phyloP scores from a whole-genome alignment of 2,329 filamentous ascomycete species.

The Pestalotiopsis sp. region DNA sequence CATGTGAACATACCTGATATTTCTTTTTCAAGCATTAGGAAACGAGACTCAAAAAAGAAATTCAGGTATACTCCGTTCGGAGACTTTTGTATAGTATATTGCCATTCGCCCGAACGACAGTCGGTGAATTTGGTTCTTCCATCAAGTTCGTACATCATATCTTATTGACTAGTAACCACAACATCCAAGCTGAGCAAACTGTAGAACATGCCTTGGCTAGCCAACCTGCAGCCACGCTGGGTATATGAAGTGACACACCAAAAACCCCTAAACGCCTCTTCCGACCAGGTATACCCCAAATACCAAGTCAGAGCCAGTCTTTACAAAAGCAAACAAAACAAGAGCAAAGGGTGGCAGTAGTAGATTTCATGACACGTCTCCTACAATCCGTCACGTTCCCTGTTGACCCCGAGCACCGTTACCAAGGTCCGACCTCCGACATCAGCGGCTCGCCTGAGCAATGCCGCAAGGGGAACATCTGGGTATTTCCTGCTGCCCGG shows the following conservation, averaged over 20 bases:
- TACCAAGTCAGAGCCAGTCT: not conserved
- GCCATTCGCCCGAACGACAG: no score
- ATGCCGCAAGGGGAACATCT: conserved; percentile 58
- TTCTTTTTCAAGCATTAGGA: no score
- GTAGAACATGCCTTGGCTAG: not conserved
- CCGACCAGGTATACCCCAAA: not conserved
- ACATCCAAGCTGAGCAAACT: not conserved
- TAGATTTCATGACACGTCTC: not conserved
- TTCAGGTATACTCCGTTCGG: no score
- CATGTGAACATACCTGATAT: no score
- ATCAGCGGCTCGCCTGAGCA: conserved; percentile 24
- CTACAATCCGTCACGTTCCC: conserved; percentile 8
- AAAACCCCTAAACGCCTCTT: not conserved
- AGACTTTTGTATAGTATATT: no score
- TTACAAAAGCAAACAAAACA: not conserved
- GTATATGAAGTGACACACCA: not conserved
- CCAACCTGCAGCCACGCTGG: not conserved
- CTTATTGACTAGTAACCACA: not conserved
- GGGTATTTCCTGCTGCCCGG: conserved; percentile 57
- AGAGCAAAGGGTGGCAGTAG: not conserved
- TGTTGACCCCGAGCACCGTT: conserved; percentile 13
- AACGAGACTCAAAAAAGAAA: no score
- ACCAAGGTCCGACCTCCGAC: conserved; percentile 15
- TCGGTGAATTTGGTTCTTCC: not conserved
- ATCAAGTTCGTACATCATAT: not conserved